These are phyloP conservation scores for Crotalaria pallida DNA, from an alignment of 306 rosid species.

Conservation along the genomic window DNA sequence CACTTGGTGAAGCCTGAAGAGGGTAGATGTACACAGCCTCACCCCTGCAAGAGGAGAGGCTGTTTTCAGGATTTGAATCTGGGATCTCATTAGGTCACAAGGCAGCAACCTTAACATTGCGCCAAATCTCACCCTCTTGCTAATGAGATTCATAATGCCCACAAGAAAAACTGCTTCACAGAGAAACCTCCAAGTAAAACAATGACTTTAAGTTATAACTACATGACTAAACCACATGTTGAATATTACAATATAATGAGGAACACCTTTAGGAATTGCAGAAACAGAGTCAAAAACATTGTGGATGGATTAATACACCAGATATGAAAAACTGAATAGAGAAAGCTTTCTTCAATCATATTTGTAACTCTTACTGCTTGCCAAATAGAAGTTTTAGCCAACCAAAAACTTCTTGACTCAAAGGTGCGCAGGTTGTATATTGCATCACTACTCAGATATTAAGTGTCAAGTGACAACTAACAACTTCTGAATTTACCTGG, in stretches of 20 bases:
- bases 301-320: background rate
- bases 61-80: too few species aligned
- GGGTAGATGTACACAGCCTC: too few species aligned
- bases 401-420: background rate
- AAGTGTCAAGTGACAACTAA: background rate
- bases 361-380: background rate
- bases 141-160: background rate
- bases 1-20: too few species aligned
- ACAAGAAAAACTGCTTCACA: background rate
- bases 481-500: slow-evolving; percentile 41
- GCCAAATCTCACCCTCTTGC: background rate
- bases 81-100: too few species aligned
- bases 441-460: background rate
- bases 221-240: background rate
- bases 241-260: background rate
- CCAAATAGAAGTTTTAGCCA: background rate
- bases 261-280: background rate
- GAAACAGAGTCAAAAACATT: background rate
- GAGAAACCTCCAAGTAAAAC: background rate
- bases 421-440: background rate
- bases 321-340: background rate
- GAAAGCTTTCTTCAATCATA: background rate
- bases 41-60: too few species aligned
- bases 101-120: too few species aligned
- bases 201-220: background rate